Percentiles rank a stretch among this genome's conserved stretches.
These are phyloP conservation scores for Kwoniella bestiolae DNA, from an alignment of 768 basidiomycete genomes.

Conservation along the genomic window DNA sequence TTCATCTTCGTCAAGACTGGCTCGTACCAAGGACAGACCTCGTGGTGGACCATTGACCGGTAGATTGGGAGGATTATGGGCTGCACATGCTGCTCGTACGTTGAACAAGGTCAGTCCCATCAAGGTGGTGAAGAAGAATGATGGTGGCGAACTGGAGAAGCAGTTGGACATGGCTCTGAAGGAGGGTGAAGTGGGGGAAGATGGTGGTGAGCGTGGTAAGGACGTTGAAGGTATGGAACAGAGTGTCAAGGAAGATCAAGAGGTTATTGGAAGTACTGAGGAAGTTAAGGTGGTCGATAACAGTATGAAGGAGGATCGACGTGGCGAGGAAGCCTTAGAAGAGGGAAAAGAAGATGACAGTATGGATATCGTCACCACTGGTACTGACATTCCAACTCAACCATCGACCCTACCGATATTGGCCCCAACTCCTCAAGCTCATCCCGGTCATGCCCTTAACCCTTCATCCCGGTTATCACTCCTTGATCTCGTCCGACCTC, in stretches of 20 bases:
- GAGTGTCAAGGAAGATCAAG: too few species aligned
- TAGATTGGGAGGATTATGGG: not conserved
- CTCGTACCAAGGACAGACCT: not conserved
- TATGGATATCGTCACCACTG: not conserved
- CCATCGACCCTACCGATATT: not conserved
- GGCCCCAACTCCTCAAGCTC: not conserved
- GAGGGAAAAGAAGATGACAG: too few species aligned
- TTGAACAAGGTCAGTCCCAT: not conserved
- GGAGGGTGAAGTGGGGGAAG: not conserved
- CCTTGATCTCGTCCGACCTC: not conserved
- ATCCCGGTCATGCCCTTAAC: too few species aligned
- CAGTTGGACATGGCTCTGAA: not conserved
- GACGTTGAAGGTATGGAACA: too few species aligned
- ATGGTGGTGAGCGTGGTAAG: too few species aligned
- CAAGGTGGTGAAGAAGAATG: not conserved
- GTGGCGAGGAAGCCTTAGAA: too few species aligned
- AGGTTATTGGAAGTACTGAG: too few species aligned
- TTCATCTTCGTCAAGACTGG: not conserved
- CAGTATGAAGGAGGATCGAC: too few species aligned
- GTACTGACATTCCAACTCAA: not conserved
- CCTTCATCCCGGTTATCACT: not conserved
- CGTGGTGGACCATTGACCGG: not conserved
- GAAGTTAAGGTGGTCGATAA: too few species aligned
- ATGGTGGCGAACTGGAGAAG: not conserved
- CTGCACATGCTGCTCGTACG: not conserved